Evolutionary conservation across 768 basidiomycete species (phyloP).

Genomic region (Pleurotus sapidus): DNA sequence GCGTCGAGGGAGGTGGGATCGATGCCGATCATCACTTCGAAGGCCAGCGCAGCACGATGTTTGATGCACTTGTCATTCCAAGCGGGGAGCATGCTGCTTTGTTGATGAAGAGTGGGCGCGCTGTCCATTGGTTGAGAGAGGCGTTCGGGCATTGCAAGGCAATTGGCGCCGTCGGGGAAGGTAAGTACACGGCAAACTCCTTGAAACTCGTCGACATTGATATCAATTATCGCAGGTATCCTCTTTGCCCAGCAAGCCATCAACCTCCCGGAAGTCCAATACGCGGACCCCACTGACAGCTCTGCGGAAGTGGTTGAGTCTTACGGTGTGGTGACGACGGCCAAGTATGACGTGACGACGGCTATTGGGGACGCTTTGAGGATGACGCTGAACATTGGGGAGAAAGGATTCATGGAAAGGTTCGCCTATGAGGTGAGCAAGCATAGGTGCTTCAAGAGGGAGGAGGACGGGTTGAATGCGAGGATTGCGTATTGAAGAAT

Average conservation of each 20-base stretch:
- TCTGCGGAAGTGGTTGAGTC: conserved; percentile 45
- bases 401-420: conserved; percentile 53
- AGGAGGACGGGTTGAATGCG: conserved; percentile 51
- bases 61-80: conserved; percentile 80
- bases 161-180: conserved; percentile 75
- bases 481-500: conserved; percentile 43
- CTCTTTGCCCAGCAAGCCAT: conserved; percentile 45
- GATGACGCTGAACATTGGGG: conserved; percentile 28
- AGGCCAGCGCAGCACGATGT: conserved; percentile 77
- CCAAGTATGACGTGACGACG: conserved; percentile 42
- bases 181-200: conserved; percentile 23
- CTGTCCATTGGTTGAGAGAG: conserved; percentile 81
- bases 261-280: conserved; percentile 42
- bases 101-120: conserved; percentile 61
- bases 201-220: not conserved
- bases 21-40: conserved; percentile 72
- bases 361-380: conserved; percentile 38
- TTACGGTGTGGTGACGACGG: conserved; percentile 62
- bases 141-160: conserved; percentile 86
- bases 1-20: conserved; percentile 28
- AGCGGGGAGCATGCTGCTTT: conserved; percentile 64
- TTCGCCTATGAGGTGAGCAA: conserved; percentile 64
- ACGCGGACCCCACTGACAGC: conserved; percentile 27
- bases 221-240: conserved; percentile 33
- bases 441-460: conserved; percentile 64